phyloP scores from a whole-genome alignment of 2,329 filamentous ascomycete species.

The Colletotrichum orbiculare region DNA sequence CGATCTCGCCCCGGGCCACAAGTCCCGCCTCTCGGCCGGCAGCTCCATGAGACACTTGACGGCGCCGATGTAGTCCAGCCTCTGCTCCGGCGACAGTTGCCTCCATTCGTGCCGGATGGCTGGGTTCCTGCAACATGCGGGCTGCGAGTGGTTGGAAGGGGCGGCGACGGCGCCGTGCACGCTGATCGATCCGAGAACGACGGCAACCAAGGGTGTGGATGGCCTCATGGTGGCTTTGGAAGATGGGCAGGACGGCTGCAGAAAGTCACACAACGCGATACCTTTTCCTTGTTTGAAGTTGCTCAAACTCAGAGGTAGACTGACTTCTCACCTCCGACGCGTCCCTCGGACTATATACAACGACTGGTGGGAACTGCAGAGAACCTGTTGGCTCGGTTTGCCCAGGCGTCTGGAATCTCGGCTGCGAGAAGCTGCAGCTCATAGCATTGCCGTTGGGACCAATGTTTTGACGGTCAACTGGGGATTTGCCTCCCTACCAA shows the following conservation, averaged over 20 bases:
- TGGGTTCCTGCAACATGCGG: neutral
- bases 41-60: constrained; percentile 29
- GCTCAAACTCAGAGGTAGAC: too few relatives aligned
- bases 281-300: too few relatives aligned
- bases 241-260: too few relatives aligned
- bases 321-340: too few relatives aligned
- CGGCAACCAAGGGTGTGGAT: neutral
- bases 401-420: too few relatives aligned
- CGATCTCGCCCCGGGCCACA: constrained; percentile 37
- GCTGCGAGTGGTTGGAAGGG: neutral
- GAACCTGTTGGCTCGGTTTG: too few relatives aligned
- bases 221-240: neutral
- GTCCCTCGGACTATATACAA: too few relatives aligned
- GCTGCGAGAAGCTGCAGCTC: too few relatives aligned
- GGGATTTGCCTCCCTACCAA: too few relatives aligned
- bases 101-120: neutral
- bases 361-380: too few relatives aligned
- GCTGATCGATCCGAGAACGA: neutral
- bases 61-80: constrained; percentile 25
- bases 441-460: too few relatives aligned
- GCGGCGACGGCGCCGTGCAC: neutral
- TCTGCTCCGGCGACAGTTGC: constrained; percentile 17
- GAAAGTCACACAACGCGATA: neutral
- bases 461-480: too few relatives aligned
- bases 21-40: constrained; percentile 1